Percentiles rank a stretch among this genome's conserved stretches.
These are phyloP conservation scores for Zoysia japonica DNA, from an alignment of 176 grass and related monocot genomes.

Conservation along the genomic window DNA sequence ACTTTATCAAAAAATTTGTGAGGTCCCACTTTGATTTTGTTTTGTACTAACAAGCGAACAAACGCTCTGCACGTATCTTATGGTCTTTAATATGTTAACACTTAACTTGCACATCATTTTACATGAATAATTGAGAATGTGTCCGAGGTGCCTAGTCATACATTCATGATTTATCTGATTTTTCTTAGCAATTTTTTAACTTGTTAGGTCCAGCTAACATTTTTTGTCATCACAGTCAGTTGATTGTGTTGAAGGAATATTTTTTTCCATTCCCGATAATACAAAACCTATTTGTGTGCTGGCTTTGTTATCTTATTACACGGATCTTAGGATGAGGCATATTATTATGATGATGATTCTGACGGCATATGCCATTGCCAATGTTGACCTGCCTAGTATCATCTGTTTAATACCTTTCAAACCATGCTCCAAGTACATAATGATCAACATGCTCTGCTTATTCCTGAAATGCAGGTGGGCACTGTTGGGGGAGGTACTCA, in stretches of 20 bases:
- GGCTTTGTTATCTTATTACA: conserved; percentile 6
- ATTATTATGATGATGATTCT: not conserved
- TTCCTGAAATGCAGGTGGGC: conserved; percentile 70
- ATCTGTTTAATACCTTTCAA: conserved; percentile 4
- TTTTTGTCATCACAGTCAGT: not conserved
- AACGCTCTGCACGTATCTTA: conserved; percentile 26
- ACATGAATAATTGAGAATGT: not conserved
- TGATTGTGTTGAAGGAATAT: not conserved
- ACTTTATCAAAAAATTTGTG: not conserved
- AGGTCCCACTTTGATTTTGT: conserved; percentile 38
- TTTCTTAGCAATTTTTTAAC: not conserved
- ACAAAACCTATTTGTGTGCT: conserved; percentile 31
- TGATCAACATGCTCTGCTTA: conserved; percentile 3
- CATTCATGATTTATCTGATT: not conserved
- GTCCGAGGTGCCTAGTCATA: not conserved
- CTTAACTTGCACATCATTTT: conserved; percentile 28
- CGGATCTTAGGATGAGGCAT: not conserved
- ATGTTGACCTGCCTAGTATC: not conserved
- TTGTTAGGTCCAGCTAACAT: not conserved
- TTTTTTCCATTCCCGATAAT: not conserved
- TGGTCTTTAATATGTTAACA: conserved; percentile 19
- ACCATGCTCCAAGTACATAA: not conserved
- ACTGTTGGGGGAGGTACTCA: conserved; percentile 92
- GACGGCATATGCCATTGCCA: conserved; percentile 18
- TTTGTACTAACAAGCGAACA: not conserved